Evolutionary conservation across 768 basidiomycete genomes (phyloP), one percentile per base, ranked within the genome.

Genomic region (Cyathus striatus): DNA sequence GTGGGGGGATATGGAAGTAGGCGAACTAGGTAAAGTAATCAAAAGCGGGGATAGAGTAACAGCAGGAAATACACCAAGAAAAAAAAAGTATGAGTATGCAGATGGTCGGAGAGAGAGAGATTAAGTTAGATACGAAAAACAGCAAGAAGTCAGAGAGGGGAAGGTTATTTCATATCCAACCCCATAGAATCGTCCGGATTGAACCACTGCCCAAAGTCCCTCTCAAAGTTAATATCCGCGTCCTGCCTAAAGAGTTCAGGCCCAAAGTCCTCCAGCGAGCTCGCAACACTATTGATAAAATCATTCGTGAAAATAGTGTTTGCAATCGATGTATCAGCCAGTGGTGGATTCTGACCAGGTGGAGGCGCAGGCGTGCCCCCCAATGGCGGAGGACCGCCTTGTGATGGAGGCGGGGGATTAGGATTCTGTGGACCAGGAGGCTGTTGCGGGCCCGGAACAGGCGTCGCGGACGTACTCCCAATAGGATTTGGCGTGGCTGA

Each of bases 181-280:
- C 24, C 56, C 50, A 38, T 45, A 21, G 61, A 59, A 35, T 75
- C 75, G 42, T 81, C 75, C 5, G 72, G 74, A 55, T 79, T 81
- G 51, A 87, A 85, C 83, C 83, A 86, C 53, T 83, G 79, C 43
- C 81, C 79, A 60, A 86, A 86, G 52, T 85, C 84, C 54, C 81
- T 68, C 59, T 84, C 84, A 49, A 85, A 84, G 53, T 82, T 78
- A 55, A 84, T 61, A 45, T 75, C 66, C 2, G 68, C 69, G 39
- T 72, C 68, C n/a, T 60, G 49, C 36, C 67, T 57, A 54, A 78
- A 76, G 32, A 78, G 43, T 12, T 26, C 38, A 12, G 54, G 24
- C 43, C 69, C 66, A 39, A 72, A 71, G 4, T 68, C 69, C 20
- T 73, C 74, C 54, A 76, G 45, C 20, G 64, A 56, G 37, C 44